A percentile compares a stretch with the other conserved stretches of the same genome.
Conservation (phyloP, 2,329 filamentous ascomycete genomes). For the Penicillium olsonii region DNA sequence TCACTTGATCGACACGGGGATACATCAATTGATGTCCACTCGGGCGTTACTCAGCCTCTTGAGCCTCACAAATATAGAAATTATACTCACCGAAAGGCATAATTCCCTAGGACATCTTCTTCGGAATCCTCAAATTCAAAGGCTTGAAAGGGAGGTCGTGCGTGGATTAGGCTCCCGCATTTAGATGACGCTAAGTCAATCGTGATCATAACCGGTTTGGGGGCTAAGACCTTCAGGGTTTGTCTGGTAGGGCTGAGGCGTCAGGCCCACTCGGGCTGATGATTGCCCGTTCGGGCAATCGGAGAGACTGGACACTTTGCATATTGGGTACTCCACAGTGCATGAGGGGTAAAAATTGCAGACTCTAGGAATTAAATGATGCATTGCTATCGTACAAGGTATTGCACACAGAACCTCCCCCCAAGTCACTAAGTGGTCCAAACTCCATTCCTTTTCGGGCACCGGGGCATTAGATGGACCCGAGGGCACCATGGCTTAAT, state of each 20-base stretch:
- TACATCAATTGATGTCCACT: too few species aligned
- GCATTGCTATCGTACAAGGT: not conserved
- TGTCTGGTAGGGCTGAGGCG: slow-evolving; percentile 12
- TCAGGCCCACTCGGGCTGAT: not conserved
- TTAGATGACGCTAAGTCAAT: slow-evolving; percentile 23
- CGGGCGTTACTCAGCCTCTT: not conserved
- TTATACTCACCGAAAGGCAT: not conserved
- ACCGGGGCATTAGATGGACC: slow-evolving; percentile 19
- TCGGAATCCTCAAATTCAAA: too few species aligned
- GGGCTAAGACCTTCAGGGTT: not conserved
- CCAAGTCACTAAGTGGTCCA: not conserved
- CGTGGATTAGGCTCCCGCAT: slow-evolving; percentile 21
- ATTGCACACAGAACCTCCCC: not conserved
- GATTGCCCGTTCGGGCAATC: not conserved
- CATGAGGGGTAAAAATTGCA: not conserved
- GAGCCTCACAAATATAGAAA: not conserved
- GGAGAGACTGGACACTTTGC: not conserved
- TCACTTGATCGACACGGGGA: not conserved
- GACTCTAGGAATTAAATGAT: not conserved
- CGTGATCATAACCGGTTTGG: slow-evolving; percentile 1
- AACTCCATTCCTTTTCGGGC: not conserved
- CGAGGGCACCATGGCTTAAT: slow-evolving; percentile 50
- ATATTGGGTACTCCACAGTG: not conserved
- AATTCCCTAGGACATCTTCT: too few species aligned
- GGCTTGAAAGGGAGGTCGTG: too few species aligned